Evolutionary conservation across 352 stramenopile genomes (phyloP).

Genomic region (Pythium sp.): DNA sequence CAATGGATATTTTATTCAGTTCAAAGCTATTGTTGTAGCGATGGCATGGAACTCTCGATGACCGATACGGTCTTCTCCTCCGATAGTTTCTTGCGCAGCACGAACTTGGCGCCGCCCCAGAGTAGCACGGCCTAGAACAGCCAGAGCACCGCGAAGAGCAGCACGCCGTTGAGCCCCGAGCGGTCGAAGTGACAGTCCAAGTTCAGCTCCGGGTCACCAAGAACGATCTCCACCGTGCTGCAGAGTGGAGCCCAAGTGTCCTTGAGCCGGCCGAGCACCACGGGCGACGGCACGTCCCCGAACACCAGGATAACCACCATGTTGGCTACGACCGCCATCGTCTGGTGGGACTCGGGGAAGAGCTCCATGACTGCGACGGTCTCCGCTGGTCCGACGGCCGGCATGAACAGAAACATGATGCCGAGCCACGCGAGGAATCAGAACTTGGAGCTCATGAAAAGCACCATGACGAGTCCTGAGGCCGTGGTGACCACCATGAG

Average conservation of each 20-base stretch:
- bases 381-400: conserved; percentile 20
- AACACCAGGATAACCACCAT: too few relatives aligned
- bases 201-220: conserved; percentile 69
- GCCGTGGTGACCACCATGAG: conserved; percentile 52
- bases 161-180: conserved; percentile 55
- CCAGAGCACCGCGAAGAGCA: conserved; percentile 78
- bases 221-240: conserved; percentile 28
- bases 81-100: not conserved
- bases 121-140: conserved; percentile 66
- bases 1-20: too few relatives aligned
- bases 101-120: conserved; percentile 31
- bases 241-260: too few relatives aligned
- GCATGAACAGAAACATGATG: conserved; percentile 73
- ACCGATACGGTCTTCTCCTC: not conserved
- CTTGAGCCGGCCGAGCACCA: too few relatives aligned
- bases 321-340: too few relatives aligned
- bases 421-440: conserved; percentile 66
- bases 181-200: conserved; percentile 56
- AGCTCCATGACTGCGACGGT: too few relatives aligned
- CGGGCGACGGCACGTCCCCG: too few relatives aligned
- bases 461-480: conserved; percentile 63
- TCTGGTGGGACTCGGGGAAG: too few relatives aligned
- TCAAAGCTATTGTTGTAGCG: too few relatives aligned
- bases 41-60: not conserved
- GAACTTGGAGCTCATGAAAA: conserved; percentile 38